Evolutionary conservation across 192 early-diverging fungal genomes (phyloP).

Genomic region (Dissophora ornata): DNA sequence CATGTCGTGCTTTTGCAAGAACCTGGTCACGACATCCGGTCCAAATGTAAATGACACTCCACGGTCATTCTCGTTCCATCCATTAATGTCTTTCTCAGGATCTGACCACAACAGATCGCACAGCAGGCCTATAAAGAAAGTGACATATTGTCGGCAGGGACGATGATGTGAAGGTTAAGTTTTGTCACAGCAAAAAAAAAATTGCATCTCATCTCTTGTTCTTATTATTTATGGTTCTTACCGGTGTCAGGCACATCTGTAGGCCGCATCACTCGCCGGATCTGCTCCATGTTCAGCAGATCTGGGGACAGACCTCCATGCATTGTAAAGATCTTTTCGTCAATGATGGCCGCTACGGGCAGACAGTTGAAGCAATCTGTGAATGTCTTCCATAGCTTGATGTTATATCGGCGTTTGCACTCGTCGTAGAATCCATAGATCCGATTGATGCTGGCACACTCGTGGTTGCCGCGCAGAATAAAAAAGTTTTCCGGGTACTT

Average conservation of each 20-base stretch:
- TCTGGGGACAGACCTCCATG: slow-evolving; percentile 98
- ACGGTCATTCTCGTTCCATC: slow-evolving; percentile 97
- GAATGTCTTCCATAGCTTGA: slow-evolving; percentile 99
- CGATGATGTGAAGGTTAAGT: neutral
- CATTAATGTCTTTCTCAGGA: slow-evolving; percentile 94
- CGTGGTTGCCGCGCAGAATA: slow-evolving; percentile 98
- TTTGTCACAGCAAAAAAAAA: neutral
- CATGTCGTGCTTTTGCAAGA: slow-evolving; percentile 96
- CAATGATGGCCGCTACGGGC: slow-evolving; percentile 96
- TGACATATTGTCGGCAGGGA: neutral
- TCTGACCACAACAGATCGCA: slow-evolving; percentile 98
- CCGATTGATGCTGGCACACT: slow-evolving; percentile 95
- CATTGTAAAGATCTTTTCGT: slow-evolving; percentile 99
- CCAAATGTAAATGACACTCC: slow-evolving; percentile 97
- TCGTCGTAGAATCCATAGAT: slow-evolving; percentile 99
- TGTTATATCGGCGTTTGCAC: slow-evolving; percentile 96
- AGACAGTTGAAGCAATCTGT: slow-evolving; percentile 99
- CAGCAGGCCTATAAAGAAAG: slow-evolving; percentile 66
- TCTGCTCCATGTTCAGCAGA: slow-evolving; percentile 96
- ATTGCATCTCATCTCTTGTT: slow-evolving; percentile 8
- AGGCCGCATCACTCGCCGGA: slow-evolving; percentile 94
- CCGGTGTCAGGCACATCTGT: slow-evolving; percentile 98
- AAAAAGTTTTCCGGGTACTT: slow-evolving; percentile 99
- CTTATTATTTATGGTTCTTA: slow-evolving; percentile 16
- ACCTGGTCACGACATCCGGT: slow-evolving; percentile 89